phyloP scores from a whole-genome alignment of 2,329 filamentous ascomycete species.

The Diplodia corticola region DNA sequence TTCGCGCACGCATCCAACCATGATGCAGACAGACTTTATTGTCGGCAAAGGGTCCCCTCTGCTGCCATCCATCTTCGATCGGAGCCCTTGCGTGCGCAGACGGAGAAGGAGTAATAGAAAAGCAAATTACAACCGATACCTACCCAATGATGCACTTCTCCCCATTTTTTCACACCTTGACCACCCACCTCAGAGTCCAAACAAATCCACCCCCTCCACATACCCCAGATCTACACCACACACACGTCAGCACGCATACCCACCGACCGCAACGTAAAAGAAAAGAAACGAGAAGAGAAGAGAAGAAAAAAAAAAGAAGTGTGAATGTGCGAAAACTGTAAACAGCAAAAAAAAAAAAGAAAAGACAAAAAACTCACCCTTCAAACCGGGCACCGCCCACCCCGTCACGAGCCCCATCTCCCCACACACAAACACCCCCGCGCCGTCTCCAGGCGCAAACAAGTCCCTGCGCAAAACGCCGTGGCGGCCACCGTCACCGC shows the following conservation, averaged over 20 bases:
- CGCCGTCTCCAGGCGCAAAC: constrained; percentile 46
- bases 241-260: not conserved
- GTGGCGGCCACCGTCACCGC: no score
- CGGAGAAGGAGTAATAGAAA: no score
- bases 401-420: constrained; percentile 55
- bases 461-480: constrained; percentile 44
- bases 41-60: no score
- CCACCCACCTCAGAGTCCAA: constrained; percentile 26
- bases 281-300: constrained; percentile 19
- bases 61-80: no score
- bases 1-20: no score
- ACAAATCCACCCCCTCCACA: constrained; percentile 47
- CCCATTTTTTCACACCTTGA: no score
- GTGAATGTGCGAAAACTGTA: no score
- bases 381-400: constrained; percentile 52
- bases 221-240: constrained; percentile 44
- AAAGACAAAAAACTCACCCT: constrained; percentile 28
- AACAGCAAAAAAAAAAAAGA: no score
- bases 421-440: constrained; percentile 52
- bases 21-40: no score
- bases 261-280: constrained; percentile 8
- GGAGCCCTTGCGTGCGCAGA: no score
- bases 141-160: no score
- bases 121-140: no score
- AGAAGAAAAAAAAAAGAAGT: constrained; percentile 30